These are phyloP conservation scores for Arthrobotrys sphaeroides DNA, from an alignment of 2,329 filamentous ascomycete genomes.

Conservation along the genomic window DNA sequence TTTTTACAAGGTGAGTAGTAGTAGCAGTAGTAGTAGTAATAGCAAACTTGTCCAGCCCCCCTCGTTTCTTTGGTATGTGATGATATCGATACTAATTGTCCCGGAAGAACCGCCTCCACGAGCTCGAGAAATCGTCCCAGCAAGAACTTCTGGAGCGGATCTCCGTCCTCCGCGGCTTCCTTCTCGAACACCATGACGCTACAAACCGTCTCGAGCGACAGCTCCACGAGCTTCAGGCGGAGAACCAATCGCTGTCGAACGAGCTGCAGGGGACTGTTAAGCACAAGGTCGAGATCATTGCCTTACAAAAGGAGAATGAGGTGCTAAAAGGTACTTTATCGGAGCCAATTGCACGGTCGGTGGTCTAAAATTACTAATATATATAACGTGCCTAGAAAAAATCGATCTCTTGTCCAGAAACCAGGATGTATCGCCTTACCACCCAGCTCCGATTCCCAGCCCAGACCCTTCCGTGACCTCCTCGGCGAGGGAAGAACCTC, in stretches of 20 bases:
- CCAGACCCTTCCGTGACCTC: constrained; percentile 48
- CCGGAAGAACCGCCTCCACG: constrained; percentile 46
- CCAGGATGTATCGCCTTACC: constrained; percentile 16
- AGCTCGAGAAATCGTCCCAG: constrained; percentile 46
- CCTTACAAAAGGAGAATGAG: constrained; percentile 47
- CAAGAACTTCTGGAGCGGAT: constrained; percentile 46
- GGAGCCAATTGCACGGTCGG: not conserved
- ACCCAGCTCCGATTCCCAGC: constrained; percentile 43
- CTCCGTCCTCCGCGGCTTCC: constrained; percentile 48
- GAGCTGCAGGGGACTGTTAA: constrained; percentile 40
- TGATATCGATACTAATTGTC: not conserved
- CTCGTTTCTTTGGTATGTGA: not conserved
- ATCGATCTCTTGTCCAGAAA: constrained; percentile 42
- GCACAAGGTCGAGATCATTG: constrained; percentile 48
- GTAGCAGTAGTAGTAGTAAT: not conserved
- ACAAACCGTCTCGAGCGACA: constrained; percentile 49
- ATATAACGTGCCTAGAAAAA: constrained; percentile 19
- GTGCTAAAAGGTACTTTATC: constrained; percentile 34
- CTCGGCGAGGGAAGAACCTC: constrained; percentile 19
- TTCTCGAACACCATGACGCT: constrained; percentile 51
- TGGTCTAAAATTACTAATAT: not conserved
- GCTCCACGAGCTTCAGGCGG: constrained; percentile 51
- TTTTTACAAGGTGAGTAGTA: constrained; percentile 41
- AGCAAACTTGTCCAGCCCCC: not conserved
- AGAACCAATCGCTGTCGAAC: constrained; percentile 39